These are phyloP conservation scores for Talaromyces adpressus DNA, from an alignment of 495 filamentous ascomycete genomes.

Conservation along the genomic window DNA sequence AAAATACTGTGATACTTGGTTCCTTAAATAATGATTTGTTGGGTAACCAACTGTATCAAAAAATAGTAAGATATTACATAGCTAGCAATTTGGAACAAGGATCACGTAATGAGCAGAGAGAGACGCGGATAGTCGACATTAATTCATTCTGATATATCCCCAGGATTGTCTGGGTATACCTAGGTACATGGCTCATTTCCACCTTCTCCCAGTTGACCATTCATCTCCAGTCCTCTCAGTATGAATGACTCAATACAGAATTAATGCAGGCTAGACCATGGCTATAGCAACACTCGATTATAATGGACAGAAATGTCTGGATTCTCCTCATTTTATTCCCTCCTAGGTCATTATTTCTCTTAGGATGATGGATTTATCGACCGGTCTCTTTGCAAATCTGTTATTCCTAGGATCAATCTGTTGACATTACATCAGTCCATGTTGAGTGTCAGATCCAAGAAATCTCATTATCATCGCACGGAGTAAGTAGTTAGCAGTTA, in stretches of 20 bases:
- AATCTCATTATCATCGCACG: neutral
- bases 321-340: no score
- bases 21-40: neutral
- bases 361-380: neutral
- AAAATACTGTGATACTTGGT: no score
- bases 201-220: neutral
- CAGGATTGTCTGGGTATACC: neutral
- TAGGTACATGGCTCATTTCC: neutral
- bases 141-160: neutral
- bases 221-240: neutral
- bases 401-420: neutral
- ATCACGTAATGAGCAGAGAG: neutral
- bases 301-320: no score
- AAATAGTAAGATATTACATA: no score
- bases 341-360: neutral
- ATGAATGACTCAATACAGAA: neutral
- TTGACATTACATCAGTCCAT: neutral
- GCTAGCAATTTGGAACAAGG: neutral
- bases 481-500: neutral
- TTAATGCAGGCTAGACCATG: neutral
- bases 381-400: neutral
- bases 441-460: neutral
- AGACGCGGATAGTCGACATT: neutral
- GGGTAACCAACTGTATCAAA: neutral
- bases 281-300: neutral